Evolutionary conservation across 2,329 filamentous ascomycete species (phyloP).

Genomic region (Monilinia fructigena): DNA sequence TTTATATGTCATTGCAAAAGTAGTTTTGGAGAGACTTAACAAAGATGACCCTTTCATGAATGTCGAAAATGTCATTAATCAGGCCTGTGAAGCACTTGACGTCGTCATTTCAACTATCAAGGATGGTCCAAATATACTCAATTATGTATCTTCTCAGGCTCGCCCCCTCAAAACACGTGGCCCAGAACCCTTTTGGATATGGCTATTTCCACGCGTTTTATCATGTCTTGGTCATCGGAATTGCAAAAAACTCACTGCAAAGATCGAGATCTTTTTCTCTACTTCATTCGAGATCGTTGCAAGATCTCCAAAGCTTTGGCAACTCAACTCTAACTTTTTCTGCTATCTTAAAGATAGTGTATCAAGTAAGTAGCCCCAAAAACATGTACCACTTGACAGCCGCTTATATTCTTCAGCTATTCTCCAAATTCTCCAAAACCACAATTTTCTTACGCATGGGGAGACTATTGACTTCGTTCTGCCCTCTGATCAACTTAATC

Average conservation of each 20-base stretch:
- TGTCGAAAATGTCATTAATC: constrained; percentile 53
- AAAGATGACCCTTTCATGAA: constrained; percentile 66
- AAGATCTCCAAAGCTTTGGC: constrained; percentile 50
- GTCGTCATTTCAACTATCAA: constrained; percentile 74
- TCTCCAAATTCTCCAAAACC: constrained; percentile 33
- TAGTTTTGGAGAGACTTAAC: constrained; percentile 69
- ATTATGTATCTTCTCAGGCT: constrained; percentile 45
- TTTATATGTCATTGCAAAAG: constrained; percentile 78
- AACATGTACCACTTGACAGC: constrained; percentile 5
- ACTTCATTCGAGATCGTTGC: constrained; percentile 49
- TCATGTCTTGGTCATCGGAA: constrained; percentile 54
- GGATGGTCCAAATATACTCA: constrained; percentile 70
- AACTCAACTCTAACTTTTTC: constrained; percentile 46
- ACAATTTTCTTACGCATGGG: constrained; percentile 25
- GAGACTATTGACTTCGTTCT: constrained; percentile 29
- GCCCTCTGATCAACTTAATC: constrained; percentile 29
- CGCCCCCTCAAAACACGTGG: constrained; percentile 52
- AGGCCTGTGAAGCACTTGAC: constrained; percentile 70
- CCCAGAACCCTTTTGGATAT: constrained; percentile 62
- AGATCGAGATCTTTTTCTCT: constrained; percentile 54
- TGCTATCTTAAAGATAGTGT: constrained; percentile 49
- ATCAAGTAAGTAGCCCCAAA: constrained; percentile 31
- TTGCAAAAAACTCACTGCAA: constrained; percentile 49
- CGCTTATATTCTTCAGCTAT: constrained; percentile 29
- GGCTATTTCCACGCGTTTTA: constrained; percentile 60